A percentile compares a stretch with the other conserved stretches of the same genome.
These are phyloP conservation scores for Salix koriyanagi DNA, from an alignment of 345 rosid genomes.

Conservation along the genomic window DNA sequence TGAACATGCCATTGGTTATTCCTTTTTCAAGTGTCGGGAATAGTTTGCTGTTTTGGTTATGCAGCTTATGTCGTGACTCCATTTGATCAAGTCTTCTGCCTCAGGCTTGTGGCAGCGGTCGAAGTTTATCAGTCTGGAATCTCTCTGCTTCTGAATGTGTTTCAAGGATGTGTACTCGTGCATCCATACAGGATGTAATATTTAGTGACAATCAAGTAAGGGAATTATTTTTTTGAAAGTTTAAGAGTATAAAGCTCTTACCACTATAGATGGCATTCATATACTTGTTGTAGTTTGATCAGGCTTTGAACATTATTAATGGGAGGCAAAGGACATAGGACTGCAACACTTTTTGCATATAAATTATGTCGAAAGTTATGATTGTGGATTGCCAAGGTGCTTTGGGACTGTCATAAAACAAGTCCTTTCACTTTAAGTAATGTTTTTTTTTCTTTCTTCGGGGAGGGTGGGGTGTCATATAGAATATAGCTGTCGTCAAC, in stretches of 20 bases:
- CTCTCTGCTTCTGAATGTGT: conserved; percentile 81
- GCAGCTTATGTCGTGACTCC: conserved; percentile 2
- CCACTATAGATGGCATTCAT: neutral
- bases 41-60: neutral
- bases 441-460: too few relatives aligned
- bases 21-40: neutral
- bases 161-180: conserved; percentile 42
- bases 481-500: too few relatives aligned
- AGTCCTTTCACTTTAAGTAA: too few relatives aligned
- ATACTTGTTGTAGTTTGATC: too few relatives aligned
- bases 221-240: neutral
- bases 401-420: too few relatives aligned
- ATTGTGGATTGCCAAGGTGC: too few relatives aligned
- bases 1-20: too few relatives aligned
- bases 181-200: conserved; percentile 61
- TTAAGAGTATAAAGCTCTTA: neutral
- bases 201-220: conserved; percentile 83
- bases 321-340: too few relatives aligned
- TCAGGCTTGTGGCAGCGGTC: conserved; percentile 79
- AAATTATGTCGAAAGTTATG: neutral
- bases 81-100: conserved; percentile 11
- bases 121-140: conserved; percentile 67
- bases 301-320: neutral
- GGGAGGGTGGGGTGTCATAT: too few relatives aligned
- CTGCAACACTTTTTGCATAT: neutral